Conservation (phyloP, 2,329 filamentous ascomycete species). For the Ophiostoma novo-ulmi region DNA sequence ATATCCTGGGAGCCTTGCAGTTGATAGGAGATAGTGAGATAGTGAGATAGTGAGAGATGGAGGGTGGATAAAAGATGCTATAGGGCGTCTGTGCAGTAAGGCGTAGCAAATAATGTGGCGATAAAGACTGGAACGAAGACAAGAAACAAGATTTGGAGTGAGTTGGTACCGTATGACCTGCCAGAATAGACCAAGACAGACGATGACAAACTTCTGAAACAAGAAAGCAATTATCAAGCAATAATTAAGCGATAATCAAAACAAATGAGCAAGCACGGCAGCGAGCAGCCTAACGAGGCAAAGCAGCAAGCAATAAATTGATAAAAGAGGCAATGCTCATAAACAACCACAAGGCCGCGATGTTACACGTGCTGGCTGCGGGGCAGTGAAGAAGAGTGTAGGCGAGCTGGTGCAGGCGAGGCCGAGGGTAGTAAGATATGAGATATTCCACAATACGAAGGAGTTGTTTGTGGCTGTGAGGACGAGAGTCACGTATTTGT, state of each 20-base stretch:
- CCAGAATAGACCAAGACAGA: not conserved
- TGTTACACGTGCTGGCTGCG: slow-evolving; percentile 10
- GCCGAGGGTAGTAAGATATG: slow-evolving; percentile 10
- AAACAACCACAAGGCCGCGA: not conserved
- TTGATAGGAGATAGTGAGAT: not conserved
- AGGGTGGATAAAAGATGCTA: not conserved
- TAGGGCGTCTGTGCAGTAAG: not conserved
- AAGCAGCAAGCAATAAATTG: not conserved
- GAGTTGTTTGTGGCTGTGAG: slow-evolving; percentile 3
- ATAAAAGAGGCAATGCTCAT: not conserved
- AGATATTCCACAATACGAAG: slow-evolving; percentile 1
- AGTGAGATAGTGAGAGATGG: not conserved
- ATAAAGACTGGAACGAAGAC: not conserved
- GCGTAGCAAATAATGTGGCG: slow-evolving; percentile 7
- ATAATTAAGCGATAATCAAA: not conserved
- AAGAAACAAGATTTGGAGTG: slow-evolving; percentile 6
- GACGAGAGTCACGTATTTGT: not conserved
- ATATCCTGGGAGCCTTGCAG: slow-evolving; percentile 26
- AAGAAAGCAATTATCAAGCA: not conserved
- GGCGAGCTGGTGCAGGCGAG: not conserved
- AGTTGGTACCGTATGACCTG: not conserved
- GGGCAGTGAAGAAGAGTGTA: slow-evolving; percentile 12
- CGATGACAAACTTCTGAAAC: not conserved
- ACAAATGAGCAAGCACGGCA: not conserved
- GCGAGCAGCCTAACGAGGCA: not conserved